Evolutionary conservation across 2,329 filamentous ascomycete genomes (phyloP), one percentile per base, ranked within the genome.

Genomic region (Epichloe baconii): DNA sequence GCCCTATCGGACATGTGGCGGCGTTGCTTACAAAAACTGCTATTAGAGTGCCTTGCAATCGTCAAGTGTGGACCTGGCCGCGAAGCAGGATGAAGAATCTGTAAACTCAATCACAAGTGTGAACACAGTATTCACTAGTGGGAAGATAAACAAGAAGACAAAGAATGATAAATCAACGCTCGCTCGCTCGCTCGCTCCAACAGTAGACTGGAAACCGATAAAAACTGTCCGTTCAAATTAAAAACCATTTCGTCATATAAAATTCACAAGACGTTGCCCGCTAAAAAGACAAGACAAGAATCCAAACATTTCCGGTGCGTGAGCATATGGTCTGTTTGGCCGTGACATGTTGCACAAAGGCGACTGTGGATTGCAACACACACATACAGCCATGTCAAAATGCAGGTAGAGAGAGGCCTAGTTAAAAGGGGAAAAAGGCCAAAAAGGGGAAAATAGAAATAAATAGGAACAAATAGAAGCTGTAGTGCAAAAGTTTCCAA

Each of bases 301-400:
- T 21, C 41, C 21, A 23, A 51, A 43, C 44, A 51, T n/a, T 51
- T 44, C 40, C 4, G 45, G 23, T 48, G 50, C 50, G 50, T 52
- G 50, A 52, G 50, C 50, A 41, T 44, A 44, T 52, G 44, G 45
- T 52, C 45, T 52, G 50, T 17, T 48, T 35, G 45, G 45, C 35
- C 47, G 50, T 48, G n/a, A 44, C 5, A 34, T 44, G 35, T 34
- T 37, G 26, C 31, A 21, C 45, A 31, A 35, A 21, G 38, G 50
- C 34, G 31, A 36, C 38, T 21, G 12, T 17, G 4, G 11, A n/a
- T 37, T 26, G 36, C 14, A 37, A 37, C 23, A 51, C 26, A 17
- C n/a, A n/a, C n/a, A 41, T 37, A 21, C 35, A 15, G 19, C 14
- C 19, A 26, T 37, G 5, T 38, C 35, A 7, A 43, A 38, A 36